Conservation (phyloP, 2,329 filamentous ascomycete genomes). For the Aspergillus sp. region DNA sequence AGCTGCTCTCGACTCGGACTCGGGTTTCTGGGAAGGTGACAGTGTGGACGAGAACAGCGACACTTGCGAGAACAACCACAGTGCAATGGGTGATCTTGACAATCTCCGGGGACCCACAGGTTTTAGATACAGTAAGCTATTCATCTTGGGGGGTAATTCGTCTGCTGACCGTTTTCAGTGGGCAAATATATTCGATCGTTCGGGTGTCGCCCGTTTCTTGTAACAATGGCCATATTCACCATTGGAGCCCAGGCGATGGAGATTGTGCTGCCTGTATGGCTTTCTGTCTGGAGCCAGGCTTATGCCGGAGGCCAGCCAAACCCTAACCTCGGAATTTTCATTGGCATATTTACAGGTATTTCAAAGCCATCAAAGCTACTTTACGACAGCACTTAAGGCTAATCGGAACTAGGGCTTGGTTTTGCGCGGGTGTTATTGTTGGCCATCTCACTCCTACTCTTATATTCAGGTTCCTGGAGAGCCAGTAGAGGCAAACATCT, state of each 20-base stretch:
- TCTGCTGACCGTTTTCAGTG: slow-evolving; percentile 1
- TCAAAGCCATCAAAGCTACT: not conserved
- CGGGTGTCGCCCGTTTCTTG: slow-evolving; percentile 3
- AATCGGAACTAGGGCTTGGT: slow-evolving; percentile 3
- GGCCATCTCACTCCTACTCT: slow-evolving; percentile 4
- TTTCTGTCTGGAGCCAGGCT: slow-evolving; percentile 6
- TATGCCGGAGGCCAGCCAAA: not conserved
- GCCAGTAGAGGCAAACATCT: slow-evolving; percentile 8
- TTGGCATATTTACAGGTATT: slow-evolving; percentile 1
- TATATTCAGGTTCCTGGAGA: slow-evolving; percentile 7
- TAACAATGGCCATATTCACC: not conserved
- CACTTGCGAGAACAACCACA: not conserved
- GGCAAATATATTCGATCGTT: slow-evolving; percentile 5
- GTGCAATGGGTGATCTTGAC: not conserved
- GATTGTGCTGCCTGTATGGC: slow-evolving; percentile 6
- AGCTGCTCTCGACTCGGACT: not conserved
- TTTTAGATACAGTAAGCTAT: slow-evolving; percentile 2
- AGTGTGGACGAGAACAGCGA: not conserved
- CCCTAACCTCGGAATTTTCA: not conserved
- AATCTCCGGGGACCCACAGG: not conserved
- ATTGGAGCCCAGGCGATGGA: slow-evolving; percentile 6
- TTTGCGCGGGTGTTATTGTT: slow-evolving; percentile 2
- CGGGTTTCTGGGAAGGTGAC: not conserved
- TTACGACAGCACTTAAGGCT: not conserved
- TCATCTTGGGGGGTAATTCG: not conserved